Conservation (phyloP, 202 grass and related monocot genomes). For the Dendrocalamus latiflorus region DNA sequence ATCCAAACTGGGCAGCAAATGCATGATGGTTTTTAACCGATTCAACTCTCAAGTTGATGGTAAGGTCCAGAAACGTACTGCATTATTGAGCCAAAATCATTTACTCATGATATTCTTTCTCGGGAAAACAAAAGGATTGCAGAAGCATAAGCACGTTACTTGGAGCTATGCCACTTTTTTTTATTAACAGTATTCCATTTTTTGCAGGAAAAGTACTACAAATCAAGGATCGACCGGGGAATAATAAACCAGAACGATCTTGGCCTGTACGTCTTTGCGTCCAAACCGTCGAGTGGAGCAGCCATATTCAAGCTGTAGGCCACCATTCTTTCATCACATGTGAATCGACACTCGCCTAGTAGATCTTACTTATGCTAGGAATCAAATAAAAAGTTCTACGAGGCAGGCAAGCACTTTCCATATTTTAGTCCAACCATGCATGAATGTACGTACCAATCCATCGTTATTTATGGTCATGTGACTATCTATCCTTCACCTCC, state of each 20-base stretch:
- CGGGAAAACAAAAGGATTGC: background rate
- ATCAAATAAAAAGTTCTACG: background rate
- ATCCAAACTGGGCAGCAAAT: background rate
- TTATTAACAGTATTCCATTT: background rate
- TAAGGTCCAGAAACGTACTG: background rate
- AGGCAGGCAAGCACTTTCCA: background rate
- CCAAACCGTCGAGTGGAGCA: slow-evolving; percentile 93
- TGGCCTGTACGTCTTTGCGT: slow-evolving; percentile 77
- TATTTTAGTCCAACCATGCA: background rate
- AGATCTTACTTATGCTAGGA: background rate
- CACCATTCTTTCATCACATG: slow-evolving; percentile 4
- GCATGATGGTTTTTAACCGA: background rate
- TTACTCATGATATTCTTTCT: background rate
- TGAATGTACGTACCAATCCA: background rate
- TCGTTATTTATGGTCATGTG: background rate
- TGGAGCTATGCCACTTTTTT: background rate
- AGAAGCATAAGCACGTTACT: background rate
- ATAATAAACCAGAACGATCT: slow-evolving; percentile 62
- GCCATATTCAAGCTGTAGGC: slow-evolving; percentile 74
- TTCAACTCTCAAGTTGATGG: background rate
- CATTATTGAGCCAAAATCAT: background rate
- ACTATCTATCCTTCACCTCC: background rate
- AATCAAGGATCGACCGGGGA: slow-evolving; percentile 68
- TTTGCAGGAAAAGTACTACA: slow-evolving; percentile 69
- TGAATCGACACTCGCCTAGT: slow-evolving; percentile 10